Percentiles rank a stretch among this genome's conserved stretches.
Evolutionary conservation across 805 yeast species (phyloP).

Genomic region (Zygosaccharomyces bailii): DNA sequence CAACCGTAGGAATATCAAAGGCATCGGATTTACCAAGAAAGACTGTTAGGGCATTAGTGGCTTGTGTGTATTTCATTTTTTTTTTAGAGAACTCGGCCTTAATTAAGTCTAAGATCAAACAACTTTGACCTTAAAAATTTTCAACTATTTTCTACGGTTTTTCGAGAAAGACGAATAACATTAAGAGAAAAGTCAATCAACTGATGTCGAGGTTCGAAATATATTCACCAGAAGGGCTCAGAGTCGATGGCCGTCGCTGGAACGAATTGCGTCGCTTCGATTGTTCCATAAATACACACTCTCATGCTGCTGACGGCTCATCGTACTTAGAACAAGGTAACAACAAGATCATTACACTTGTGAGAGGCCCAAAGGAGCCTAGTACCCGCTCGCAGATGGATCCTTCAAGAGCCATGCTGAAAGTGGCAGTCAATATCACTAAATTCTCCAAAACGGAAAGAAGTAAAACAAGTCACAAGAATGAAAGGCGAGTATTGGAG

Average conservation of each 20-base stretch:
- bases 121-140: conserved; percentile 2
- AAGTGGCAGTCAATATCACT: conserved; percentile 66
- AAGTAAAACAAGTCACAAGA: conserved; percentile 56
- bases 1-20: conserved; percentile 8
- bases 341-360: conserved; percentile 79
- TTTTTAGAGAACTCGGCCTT: conserved; percentile 1
- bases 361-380: conserved; percentile 90
- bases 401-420: conserved; percentile 52
- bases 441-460: conserved; percentile 79
- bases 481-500: conserved; percentile 69
- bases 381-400: conserved; percentile 48
- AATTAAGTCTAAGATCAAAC: not conserved
- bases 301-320: conserved; percentile 86
- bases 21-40: not conserved
- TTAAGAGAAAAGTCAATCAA: too few relatives aligned
- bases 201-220: conserved; percentile 71
- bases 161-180: too few relatives aligned
- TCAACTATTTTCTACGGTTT: conserved; percentile 1
- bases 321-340: conserved; percentile 90
- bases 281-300: conserved; percentile 83
- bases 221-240: conserved; percentile 91
- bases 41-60: conserved; percentile 6
- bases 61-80: not conserved
- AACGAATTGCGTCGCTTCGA: conserved; percentile 82
- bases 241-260: conserved; percentile 93